Evolutionary conservation across 2,329 filamentous ascomycete genomes (phyloP).

Genomic region (Trichoderma sp.): DNA sequence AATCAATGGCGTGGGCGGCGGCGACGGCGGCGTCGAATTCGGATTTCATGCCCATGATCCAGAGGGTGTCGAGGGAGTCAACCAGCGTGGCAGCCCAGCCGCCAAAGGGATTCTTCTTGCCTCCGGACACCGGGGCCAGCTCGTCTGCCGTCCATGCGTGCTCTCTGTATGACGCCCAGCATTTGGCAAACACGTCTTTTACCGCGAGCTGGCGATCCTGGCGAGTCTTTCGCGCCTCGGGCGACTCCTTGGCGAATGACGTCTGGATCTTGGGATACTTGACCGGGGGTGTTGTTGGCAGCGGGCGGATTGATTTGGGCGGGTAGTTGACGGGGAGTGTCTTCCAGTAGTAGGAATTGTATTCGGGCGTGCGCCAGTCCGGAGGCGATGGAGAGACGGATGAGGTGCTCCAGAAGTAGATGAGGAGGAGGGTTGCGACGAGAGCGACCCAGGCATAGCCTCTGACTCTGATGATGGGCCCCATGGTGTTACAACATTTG

Average conservation of each 20-base stretch:
- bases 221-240: not conserved
- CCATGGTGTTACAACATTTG: not conserved
- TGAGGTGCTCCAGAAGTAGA: conserved; percentile 12
- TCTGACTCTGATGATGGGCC: not conserved
- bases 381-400: not conserved
- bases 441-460: conserved; percentile 15
- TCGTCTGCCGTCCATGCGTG: conserved; percentile 54
- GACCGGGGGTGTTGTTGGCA: conserved; percentile 31
- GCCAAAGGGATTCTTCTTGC: conserved; percentile 47
- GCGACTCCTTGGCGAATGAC: conserved; percentile 28
- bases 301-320: conserved; percentile 27
- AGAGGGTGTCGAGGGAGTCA: conserved; percentile 58
- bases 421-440: not conserved
- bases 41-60: conserved; percentile 57
- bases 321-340: conserved; percentile 30
- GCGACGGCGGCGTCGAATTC: conserved; percentile 55
- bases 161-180: conserved; percentile 50
- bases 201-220: conserved; percentile 38
- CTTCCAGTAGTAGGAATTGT: conserved; percentile 31
- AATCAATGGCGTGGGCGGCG: conserved; percentile 48
- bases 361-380: conserved; percentile 24
- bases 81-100: conserved; percentile 59
- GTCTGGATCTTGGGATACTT: conserved; percentile 36
- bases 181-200: conserved; percentile 40
- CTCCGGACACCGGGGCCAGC: conserved; percentile 46